Evolutionary conservation across 495 filamentous ascomycete species (phyloP), one percentile per base, ranked within the genome.

Genomic region (Penicillium nucicola): DNA sequence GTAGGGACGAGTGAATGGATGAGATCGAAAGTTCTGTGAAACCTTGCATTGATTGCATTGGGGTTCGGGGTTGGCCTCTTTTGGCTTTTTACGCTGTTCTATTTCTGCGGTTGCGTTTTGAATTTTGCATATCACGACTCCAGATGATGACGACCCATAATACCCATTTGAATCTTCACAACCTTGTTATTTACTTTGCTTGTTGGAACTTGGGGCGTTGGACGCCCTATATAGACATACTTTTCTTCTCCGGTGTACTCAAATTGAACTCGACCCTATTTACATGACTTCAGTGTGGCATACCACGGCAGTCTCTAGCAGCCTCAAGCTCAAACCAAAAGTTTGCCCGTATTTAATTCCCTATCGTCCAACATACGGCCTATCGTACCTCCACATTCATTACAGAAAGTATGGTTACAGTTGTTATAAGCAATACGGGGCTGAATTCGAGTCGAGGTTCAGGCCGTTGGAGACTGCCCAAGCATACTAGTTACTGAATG

Each of bases 1-100:
- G 77, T 95, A 17, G 86, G 86, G 0, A 92, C 90, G 41, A 88
- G 85, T 55, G 91, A 96, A 71, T 97, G 91, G 92, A 95, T 96
- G 86, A 91, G 87, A 72, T 78, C 83, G 18, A 90, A 87, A 58
- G 72, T 82, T 25, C 60, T 86, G 35, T 81, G 55, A 64, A 17
- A 23, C 10, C 6, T 42, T 50, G 46, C 45, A 46, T 53, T 28
- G 34, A 13, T 34, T 18, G 38, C 33, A 12, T 56, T 42, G 18
- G 39, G 45, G 53, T 28, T 48, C 47, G 13, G 39, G 25, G 19
- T 22, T 47, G 39, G 31, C 33, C 41, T 48, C 36, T 50, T 44
- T 50, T 44, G 19, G 41, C 20, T 19, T 35, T 35, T 35, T 39
- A 20, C 36, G 1, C 11, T 23, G 32, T 12, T 33, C 23, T 44